Evolutionary conservation across 495 filamentous ascomycete genomes (phyloP).

Genomic region (Hyaloscypha hepaticicola): DNA sequence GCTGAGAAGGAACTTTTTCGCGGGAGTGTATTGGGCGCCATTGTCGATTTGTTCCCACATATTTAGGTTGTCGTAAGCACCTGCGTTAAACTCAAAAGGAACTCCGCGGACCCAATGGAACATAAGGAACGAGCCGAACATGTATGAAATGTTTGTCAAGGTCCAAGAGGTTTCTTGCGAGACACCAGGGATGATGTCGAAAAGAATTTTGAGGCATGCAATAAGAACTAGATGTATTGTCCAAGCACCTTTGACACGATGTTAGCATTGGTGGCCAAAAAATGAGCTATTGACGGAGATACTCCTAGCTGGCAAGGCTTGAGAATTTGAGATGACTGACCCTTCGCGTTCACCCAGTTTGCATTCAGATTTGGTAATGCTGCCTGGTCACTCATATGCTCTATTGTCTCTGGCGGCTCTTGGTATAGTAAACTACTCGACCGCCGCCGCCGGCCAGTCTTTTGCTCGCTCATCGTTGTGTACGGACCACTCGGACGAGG

Average conservation of each 20-base stretch:
- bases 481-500: slow-evolving; percentile 47
- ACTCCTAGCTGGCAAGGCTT: background rate
- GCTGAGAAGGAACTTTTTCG: slow-evolving; percentile 95
- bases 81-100: slow-evolving; percentile 98
- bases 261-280: slow-evolving; percentile 7
- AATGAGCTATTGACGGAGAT: too few species aligned
- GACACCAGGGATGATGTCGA: slow-evolving; percentile 89
- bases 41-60: slow-evolving; percentile 99
- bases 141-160: slow-evolving; percentile 97
- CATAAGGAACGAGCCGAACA: slow-evolving; percentile 98
- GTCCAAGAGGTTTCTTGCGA: slow-evolving; percentile 99
- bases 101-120: slow-evolving; percentile 98
- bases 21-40: slow-evolving; percentile 95
- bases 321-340: slow-evolving; percentile 46
- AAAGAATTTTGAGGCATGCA: slow-evolving; percentile 85
- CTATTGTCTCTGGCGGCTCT: slow-evolving; percentile 88
- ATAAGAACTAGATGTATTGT: slow-evolving; percentile 94
- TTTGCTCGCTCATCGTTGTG: slow-evolving; percentile 56
- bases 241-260: slow-evolving; percentile 73
- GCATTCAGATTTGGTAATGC: slow-evolving; percentile 94
- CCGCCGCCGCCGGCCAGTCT: slow-evolving; percentile 73
- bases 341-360: slow-evolving; percentile 98
- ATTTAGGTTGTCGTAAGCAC: slow-evolving; percentile 97
- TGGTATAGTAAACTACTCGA: slow-evolving; percentile 93
- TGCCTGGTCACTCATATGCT: slow-evolving; percentile 94